Evolutionary conservation across 2,329 filamentous ascomycete genomes (phyloP).

Genomic region (Exophiala alcalophila): DNA sequence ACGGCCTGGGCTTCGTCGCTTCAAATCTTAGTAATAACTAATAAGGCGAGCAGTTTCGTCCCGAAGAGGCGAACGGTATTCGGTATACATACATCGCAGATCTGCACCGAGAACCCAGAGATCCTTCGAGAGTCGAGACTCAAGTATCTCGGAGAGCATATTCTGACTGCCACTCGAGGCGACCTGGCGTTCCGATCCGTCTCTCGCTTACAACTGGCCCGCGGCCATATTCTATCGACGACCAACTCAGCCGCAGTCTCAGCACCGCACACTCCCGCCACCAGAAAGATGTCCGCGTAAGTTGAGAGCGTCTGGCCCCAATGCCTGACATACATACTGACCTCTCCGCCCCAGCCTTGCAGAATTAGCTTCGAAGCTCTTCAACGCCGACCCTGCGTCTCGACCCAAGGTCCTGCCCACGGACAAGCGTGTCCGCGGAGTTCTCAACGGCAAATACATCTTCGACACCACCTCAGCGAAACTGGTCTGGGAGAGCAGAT

Average conservation of each 20-base stretch:
- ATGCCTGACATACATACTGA: too few relatives aligned
- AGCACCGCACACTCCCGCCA: not conserved
- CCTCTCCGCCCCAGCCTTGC: constrained; percentile 20
- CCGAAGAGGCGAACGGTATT: too few relatives aligned
- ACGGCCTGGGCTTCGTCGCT: too few relatives aligned
- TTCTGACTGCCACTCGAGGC: not conserved
- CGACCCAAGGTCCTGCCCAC: constrained; percentile 25
- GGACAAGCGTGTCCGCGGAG: constrained; percentile 28
- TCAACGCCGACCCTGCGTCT: constrained; percentile 21
- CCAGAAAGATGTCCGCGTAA: constrained; percentile 19
- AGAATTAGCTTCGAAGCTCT: constrained; percentile 28
- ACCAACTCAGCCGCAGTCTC: too few relatives aligned
- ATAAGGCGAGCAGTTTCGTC: too few relatives aligned
- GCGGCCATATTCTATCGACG: constrained; percentile 3
- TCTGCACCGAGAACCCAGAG: too few relatives aligned
- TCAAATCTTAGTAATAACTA: too few relatives aligned
- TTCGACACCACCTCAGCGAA: constrained; percentile 29
- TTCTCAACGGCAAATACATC: constrained; percentile 28
- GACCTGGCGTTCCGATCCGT: constrained; percentile 15
- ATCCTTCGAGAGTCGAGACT: too few relatives aligned
- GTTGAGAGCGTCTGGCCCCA: too few relatives aligned
- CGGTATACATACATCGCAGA: too few relatives aligned
- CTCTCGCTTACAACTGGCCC: constrained; percentile 8
- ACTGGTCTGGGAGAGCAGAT: constrained; percentile 30
- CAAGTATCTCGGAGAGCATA: too few relatives aligned